Evolutionary conservation across 2,329 filamentous ascomycete species (phyloP), one percentile per base, ranked within the genome.

Genomic region (Graphium sp.): DNA sequence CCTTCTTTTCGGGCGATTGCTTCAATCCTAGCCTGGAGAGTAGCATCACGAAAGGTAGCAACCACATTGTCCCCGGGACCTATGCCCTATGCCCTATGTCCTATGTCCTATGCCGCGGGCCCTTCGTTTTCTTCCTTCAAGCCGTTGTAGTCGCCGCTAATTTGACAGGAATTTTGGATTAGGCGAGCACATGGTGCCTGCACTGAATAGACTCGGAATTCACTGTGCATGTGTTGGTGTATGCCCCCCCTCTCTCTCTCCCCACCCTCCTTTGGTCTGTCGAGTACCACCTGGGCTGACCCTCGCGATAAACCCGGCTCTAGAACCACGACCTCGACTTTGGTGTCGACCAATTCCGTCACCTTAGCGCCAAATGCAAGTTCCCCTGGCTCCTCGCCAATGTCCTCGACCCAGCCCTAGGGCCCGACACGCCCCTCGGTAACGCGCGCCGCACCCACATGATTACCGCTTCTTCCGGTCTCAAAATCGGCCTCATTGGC

Each of bases 261-360:
- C 21, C 14, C 16, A 15, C 17, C 17, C 8, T 14, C 11, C 17
- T 10, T 9, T 14, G n/a, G 12, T n/a, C n/a, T n/a, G n/a, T n/a
- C n/a, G n/a, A n/a, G n/a, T n/a, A n/a, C n/a, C n/a, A n/a, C n/a
- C n/a, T n/a, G n/a, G n/a, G n/a, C n/a, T n/a, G n/a, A n/a, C n/a
- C 28, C 16, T 5, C 17, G 8, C 14, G 18, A 13, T 17, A 25
- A 13, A 30, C 19, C 16, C 5, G 14, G 21, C 31, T 15, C 1
- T 36, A 83, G 66, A 93, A 93, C 46, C 84, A 93, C 48, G 85
- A 93, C 46, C 70, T 93, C 30, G 85, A 93, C 54, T 93, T 93
- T 50, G 85, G 84, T 9, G 77, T 91, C 22, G 62, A 66, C 31
- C 83, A 92, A 47, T 85, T 85, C 46, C 61, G 70, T 32, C 62